Evolutionary conservation across 129 eudicot species (phyloP), one percentile per base, ranked within the genome.

Genomic region (Centella asiatica): DNA sequence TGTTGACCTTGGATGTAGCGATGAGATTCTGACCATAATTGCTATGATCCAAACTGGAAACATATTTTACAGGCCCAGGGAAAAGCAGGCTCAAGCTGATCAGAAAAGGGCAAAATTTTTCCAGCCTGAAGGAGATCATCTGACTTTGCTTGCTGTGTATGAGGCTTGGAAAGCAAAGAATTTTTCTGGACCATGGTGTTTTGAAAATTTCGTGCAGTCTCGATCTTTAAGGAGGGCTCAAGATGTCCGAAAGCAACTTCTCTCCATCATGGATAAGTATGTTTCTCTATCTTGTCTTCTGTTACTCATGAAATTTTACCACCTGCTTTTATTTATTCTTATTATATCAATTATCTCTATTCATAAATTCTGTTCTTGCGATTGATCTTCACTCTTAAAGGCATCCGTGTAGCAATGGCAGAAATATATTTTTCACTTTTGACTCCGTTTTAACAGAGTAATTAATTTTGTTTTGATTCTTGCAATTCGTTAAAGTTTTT

Each of bases 81-180:
- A 90, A 37, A 90, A 90, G 65, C 95, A 90, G 71, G 95, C 95
- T 14, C 87, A 83, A 70, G 97, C 95, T 0, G 97, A 86, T 65
- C 90, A 90, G 62, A 90, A 76, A 53, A 72, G 83, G 64, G 97
- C 97, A 1, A 90, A 86, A 67, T 86, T 83, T 76, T 86, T 79
- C 64, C 97, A 86, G 67, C 95, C 95, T 1, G 95, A 86, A 69
- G 97, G 97, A 36, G 95, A 86, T 63, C 97, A 86, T 67, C 52
- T 90, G 57, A 86, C 95, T 13, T 59, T 90, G 40, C 87, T 90
- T 66, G 90, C 97, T 68, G 97, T 90, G 50, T 90, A 90, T 28
- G 97, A 90, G 78, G 95, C 97, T 44, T 90, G 97, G 97, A 90
- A 86, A 57, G 94, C 89, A 1, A 81, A 84, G 53, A 86, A 81